These are phyloP conservation scores for Astrothelium macrocarpum DNA, from an alignment of 495 filamentous ascomycete genomes.

Conservation along the genomic window DNA sequence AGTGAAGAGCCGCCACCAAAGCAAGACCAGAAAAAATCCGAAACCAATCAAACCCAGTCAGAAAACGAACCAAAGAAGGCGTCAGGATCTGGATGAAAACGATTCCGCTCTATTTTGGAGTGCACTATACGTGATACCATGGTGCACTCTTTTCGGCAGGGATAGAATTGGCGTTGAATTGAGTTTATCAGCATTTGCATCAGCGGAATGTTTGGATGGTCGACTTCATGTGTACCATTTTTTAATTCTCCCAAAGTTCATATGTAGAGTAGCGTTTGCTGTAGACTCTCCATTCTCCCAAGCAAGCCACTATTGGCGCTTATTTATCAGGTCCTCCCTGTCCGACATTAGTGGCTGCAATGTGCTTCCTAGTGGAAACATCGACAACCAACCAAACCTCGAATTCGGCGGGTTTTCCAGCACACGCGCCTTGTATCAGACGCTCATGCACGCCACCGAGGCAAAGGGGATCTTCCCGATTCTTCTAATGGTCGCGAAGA, in stretches of 20 bases:
- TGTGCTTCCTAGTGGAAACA: background rate
- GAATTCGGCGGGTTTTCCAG: background rate
- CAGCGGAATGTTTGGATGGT: background rate
- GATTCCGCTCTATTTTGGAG: background rate
- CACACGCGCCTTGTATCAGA: background rate
- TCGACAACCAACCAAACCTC: background rate
- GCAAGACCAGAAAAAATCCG: slow-evolving; percentile 26
- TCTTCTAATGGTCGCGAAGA: background rate
- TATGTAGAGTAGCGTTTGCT: background rate
- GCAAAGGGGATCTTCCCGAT: background rate
- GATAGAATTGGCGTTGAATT: background rate
- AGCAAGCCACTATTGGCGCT: slow-evolving; percentile 3
- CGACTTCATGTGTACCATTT: background rate
- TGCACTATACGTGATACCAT: background rate
- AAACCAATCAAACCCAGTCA: slow-evolving; percentile 19
- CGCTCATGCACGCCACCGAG: background rate
- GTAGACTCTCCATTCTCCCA: slow-evolving; percentile 1
- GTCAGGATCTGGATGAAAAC: slow-evolving; percentile 41
- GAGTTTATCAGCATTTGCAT: background rate
- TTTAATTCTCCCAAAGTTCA: background rate
- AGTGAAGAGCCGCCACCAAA: slow-evolving; percentile 25
- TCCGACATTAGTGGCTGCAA: background rate
- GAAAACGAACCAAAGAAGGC: slow-evolving; percentile 49
- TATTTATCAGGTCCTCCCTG: background rate
- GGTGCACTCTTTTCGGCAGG: background rate